Evolutionary conservation across 179 eudicot species (phyloP).

Genomic region (Sideroxylon spinosum): DNA sequence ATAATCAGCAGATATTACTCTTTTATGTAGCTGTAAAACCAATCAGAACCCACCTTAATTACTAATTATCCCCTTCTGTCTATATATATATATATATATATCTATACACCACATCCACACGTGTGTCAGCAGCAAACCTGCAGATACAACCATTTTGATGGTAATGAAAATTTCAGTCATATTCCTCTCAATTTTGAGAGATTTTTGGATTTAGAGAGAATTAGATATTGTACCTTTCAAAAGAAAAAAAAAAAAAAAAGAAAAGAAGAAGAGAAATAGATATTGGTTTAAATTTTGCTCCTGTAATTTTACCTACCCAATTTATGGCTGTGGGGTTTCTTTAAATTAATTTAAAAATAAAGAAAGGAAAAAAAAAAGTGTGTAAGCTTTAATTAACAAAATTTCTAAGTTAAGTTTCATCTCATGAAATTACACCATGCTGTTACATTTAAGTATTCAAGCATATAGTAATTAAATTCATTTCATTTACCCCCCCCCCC

Average conservation of each 20-base stretch:
- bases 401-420: too few relatives aligned
- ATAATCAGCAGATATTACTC: not conserved
- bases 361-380: too few relatives aligned
- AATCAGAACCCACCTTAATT: too few relatives aligned
- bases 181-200: not conserved
- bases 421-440: too few relatives aligned
- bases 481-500: conserved; percentile 4
- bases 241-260: too few relatives aligned
- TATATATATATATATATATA: not conserved
- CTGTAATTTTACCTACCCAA: not conserved
- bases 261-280: not conserved
- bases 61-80: not conserved
- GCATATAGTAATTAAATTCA: not conserved
- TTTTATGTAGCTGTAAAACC: too few relatives aligned
- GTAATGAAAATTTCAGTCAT: not conserved
- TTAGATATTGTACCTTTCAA: too few relatives aligned
- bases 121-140: too few relatives aligned
- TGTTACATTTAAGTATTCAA: not conserved
- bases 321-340: too few relatives aligned
- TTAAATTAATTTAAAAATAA: not conserved
- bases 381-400: too few relatives aligned
- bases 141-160: conserved; percentile 1
- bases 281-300: not conserved
- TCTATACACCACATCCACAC: not conserved
- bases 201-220: too few relatives aligned